A percentile compares a stretch with the other conserved stretches of the same genome.
phyloP scores from a whole-genome alignment of 805 yeast genomes.

The Lachancea fermentati region DNA sequence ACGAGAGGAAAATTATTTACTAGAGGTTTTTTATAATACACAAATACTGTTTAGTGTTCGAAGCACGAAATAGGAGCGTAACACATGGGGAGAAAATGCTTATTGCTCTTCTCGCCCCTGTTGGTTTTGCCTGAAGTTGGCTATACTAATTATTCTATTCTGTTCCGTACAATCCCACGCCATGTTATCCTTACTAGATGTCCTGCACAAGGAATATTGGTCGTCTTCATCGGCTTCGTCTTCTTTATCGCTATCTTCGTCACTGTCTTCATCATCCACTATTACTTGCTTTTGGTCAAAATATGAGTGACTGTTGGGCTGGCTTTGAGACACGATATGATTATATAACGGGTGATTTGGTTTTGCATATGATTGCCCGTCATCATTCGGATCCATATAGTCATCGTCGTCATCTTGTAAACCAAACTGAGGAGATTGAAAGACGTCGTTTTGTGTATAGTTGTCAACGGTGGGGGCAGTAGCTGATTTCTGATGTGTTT shows the following conservation, averaged over 20 bases:
- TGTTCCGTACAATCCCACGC: constrained; percentile 29
- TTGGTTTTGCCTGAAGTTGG: constrained; percentile 18
- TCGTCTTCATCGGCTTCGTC: constrained; percentile 30
- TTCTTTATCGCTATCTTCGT: constrained; percentile 12
- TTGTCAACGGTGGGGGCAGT: constrained; percentile 2
- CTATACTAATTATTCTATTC: constrained; percentile 24
- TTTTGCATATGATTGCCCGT: constrained; percentile 67
- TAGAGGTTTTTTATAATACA: not conserved
- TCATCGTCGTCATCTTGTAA: constrained; percentile 53
- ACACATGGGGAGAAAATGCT: not conserved
- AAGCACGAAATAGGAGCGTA: not conserved
- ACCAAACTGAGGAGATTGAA: constrained; percentile 42
- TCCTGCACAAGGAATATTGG: constrained; percentile 28
- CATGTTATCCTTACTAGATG: constrained; percentile 30
- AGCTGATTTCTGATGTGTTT: constrained; percentile 1
- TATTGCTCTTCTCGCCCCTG: constrained; percentile 5
- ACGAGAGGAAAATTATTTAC: not conserved
- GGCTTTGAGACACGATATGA: constrained; percentile 28
- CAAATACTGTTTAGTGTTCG: not conserved
- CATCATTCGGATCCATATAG: constrained; percentile 76
- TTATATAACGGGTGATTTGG: constrained; percentile 53
- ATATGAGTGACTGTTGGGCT: constrained; percentile 3
- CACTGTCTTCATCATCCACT: constrained; percentile 19
- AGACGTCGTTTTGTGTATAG: constrained; percentile 34
- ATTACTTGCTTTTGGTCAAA: constrained; percentile 15